Evolutionary conservation across 805 yeast species (phyloP).

Genomic region (Yamadazyma ubonensis): DNA sequence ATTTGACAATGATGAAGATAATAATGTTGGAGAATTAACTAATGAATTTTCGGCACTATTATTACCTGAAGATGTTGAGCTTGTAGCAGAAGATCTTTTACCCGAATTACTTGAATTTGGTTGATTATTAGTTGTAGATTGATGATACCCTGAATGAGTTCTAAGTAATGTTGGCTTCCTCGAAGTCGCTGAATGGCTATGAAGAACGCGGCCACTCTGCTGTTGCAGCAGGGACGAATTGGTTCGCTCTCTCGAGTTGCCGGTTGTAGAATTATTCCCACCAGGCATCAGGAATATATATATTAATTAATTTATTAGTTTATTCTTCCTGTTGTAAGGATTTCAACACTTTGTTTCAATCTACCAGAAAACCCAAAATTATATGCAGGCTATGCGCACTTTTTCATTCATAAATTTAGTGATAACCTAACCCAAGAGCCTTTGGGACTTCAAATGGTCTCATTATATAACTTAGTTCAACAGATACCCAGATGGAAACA

Average conservation of each 20-base stretch:
- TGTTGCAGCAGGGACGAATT: constrained; percentile 4
- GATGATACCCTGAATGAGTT: constrained; percentile 15
- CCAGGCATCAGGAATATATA: constrained; percentile 1
- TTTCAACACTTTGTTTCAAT: constrained; percentile 2
- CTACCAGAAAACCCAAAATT: not conserved
- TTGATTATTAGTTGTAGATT: constrained; percentile 3
- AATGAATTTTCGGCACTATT: constrained; percentile 11
- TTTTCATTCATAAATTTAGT: too few species aligned
- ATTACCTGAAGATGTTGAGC: constrained; percentile 11
- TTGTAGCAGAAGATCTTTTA: constrained; percentile 4
- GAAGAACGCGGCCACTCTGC: constrained; percentile 9
- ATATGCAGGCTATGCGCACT: constrained; percentile 4
- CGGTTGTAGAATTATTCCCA: constrained; percentile 2
- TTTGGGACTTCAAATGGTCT: constrained; percentile 24
- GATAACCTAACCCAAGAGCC: too few species aligned
- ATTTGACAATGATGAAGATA: constrained; percentile 1
- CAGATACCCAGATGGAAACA: constrained; percentile 23
- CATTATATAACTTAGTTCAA: constrained; percentile 29
- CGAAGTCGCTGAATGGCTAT: constrained; percentile 11
- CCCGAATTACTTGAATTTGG: not conserved
- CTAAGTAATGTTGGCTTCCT: constrained; percentile 18
- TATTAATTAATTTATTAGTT: not conserved
- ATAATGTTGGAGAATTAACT: constrained; percentile 12
- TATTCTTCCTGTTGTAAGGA: not conserved
- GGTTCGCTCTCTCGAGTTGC: constrained; percentile 8